Evolutionary conservation across 345 rosid species (phyloP), one percentile per base, ranked within the genome.

Genomic region (Salix suchowensis): DNA sequence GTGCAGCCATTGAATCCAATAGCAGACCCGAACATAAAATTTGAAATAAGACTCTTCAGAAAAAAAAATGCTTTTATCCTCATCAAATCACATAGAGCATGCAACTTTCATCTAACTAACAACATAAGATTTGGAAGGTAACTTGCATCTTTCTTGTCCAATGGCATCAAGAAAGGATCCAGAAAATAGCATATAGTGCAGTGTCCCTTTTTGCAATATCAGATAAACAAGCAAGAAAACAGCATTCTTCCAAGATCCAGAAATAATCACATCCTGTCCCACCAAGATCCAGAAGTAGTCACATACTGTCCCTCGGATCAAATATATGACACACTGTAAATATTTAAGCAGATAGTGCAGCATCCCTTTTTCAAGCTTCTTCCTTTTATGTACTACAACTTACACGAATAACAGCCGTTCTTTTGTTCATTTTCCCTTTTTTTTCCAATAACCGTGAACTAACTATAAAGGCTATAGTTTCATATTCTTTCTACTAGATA

Each of bases 121-220:
- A 69, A 48, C 67, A 75, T 23, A 76, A 74, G 74, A 72, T n/a
- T 34, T 68, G 74, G 83, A 82, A 78, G 76, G 74, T 66, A 58
- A 88, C 97, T 90, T 86, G 89, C 97, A 80, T 92, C 93, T 87
- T 89, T 92, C 89, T 94, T 94, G 79, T 94, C 97, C 82, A 88
- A 64, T 62, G 97, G 93, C 72, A 90, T 84, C 78, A 94, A 85
- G 88, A 94, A 94, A 78, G 97, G 97, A 85, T 92, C 97, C 83
- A 94, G 82, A 79, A 88, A 78, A 90, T 85, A 64, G 92, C 91
- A 5, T 5, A 36, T 5, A 36, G 7, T 36, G 37, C 37, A 36
- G 37, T 0, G 37, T 1, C 37, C 37, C 37, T 36, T 36, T 73
- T 74, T 70, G 78, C 78, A 74, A 15, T 67, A 40, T 34, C 23